Evolutionary conservation across 1,284 basidiomycete species (phyloP).

Genomic region (Omphalotus olearius): DNA sequence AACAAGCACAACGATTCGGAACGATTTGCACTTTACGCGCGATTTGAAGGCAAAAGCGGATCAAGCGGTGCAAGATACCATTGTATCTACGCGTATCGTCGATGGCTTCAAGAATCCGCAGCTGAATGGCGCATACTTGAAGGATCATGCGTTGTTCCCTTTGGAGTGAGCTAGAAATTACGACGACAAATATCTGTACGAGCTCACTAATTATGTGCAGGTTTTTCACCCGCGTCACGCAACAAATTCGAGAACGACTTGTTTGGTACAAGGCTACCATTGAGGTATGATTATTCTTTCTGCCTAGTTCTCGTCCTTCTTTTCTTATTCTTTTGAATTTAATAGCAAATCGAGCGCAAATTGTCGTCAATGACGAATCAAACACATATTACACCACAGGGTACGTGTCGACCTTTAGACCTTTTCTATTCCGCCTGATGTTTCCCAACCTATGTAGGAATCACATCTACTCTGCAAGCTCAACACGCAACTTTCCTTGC

Average conservation of each 20-base stretch:
- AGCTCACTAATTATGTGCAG: conserved; percentile 30
- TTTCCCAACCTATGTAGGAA: conserved; percentile 37
- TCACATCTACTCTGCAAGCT: conserved; percentile 67
- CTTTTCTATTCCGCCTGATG: conserved; percentile 3
- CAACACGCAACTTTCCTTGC: conserved; percentile 72
- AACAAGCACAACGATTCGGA: conserved; percentile 57
- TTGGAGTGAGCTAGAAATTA: conserved; percentile 52
- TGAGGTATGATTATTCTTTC: conserved; percentile 44
- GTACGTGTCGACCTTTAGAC: conserved; percentile 30
- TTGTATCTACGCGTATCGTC: conserved; percentile 66
- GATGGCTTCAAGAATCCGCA: conserved; percentile 74
- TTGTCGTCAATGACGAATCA: conserved; percentile 61
- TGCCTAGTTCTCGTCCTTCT: background rate
- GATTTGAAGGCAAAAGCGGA: conserved; percentile 71
- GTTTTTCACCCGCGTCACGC: conserved; percentile 69
- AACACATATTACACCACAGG: conserved; percentile 69
- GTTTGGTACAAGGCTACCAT: conserved; percentile 77
- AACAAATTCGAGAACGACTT: conserved; percentile 67
- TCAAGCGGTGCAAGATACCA: conserved; percentile 72
- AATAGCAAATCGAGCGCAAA: conserved; percentile 79
- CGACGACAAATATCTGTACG: background rate
- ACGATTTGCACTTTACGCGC: conserved; percentile 61
- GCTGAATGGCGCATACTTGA: conserved; percentile 61
- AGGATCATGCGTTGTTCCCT: conserved; percentile 77
- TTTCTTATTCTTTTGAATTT: conserved; percentile 6